Conservation (phyloP, 2,329 filamentous ascomycete species). For the Elsinoe arachidis region DNA sequence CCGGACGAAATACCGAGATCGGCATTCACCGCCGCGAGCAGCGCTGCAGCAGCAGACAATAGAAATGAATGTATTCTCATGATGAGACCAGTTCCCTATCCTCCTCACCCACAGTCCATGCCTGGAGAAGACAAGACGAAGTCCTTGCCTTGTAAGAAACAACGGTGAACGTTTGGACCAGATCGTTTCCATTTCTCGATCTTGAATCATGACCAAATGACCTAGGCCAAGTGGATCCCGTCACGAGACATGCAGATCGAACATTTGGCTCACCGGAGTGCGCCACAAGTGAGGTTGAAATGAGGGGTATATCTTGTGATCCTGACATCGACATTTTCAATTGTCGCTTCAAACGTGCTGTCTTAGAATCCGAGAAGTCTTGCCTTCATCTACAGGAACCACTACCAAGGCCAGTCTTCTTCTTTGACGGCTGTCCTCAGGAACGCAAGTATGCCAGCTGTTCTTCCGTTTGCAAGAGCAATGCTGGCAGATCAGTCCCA, state of each 20-base stretch:
- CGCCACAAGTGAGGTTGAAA: too few species aligned
- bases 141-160: not conserved
- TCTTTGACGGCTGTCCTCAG: too few species aligned
- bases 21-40: not conserved
- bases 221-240: not conserved
- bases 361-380: too few species aligned
- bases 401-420: too few species aligned
- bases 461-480: too few species aligned
- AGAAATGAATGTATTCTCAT: not conserved
- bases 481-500: too few species aligned
- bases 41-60: not conserved
- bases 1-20: not conserved
- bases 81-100: not conserved
- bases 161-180: not conserved
- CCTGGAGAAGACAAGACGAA: not conserved
- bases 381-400: too few species aligned
- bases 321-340: too few species aligned
- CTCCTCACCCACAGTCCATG: not conserved
- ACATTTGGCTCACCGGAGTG: not conserved
- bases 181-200: not conserved
- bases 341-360: too few species aligned
- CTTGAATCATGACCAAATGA: not conserved
- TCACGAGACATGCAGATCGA: not conserved
- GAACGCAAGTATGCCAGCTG: too few species aligned
- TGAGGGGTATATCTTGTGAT: too few species aligned